A percentile compares a stretch with the other conserved stretches of the same genome.
Conservation (phyloP, 2,329 filamentous ascomycete species). For the Aspergillus sergii region DNA sequence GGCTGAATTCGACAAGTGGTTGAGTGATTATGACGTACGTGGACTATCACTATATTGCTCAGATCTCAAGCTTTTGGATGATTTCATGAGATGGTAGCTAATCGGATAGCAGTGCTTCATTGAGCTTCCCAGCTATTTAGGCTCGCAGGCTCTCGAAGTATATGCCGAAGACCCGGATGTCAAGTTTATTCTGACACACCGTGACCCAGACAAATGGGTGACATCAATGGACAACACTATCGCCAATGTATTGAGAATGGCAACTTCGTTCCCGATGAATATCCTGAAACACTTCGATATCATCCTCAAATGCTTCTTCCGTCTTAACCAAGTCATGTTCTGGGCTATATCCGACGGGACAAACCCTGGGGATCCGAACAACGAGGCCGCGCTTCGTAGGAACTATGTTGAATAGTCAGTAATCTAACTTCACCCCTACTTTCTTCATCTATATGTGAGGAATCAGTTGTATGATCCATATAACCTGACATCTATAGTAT, state of each 20-base stretch:
- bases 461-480: too few species aligned
- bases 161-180: conserved; percentile 26
- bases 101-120: conserved; percentile 18
- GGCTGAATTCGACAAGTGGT: conserved; percentile 25
- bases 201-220: conserved; percentile 26
- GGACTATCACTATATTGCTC: too few species aligned
- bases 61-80: not conserved
- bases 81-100: not conserved
- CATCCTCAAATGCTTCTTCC: conserved; percentile 17
- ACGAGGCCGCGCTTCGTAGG: conserved; percentile 15
- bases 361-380: conserved; percentile 16
- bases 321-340: conserved; percentile 16
- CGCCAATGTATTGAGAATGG: conserved; percentile 6
- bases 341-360: conserved; percentile 13
- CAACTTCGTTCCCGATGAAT: conserved; percentile 19
- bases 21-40: conserved; percentile 23
- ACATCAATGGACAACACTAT: conserved; percentile 25
- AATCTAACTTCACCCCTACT: not conserved
- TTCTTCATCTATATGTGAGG: not conserved
- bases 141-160: conserved; percentile 16
- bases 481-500: conserved; percentile 14
- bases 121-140: conserved; percentile 25
- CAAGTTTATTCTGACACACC: conserved; percentile 30
- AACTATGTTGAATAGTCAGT: conserved; percentile 28
- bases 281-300: conserved; percentile 26